Evolutionary conservation across 2,329 filamentous ascomycete genomes (phyloP).

Genomic region (Pseudogymnoascus pannorum): DNA sequence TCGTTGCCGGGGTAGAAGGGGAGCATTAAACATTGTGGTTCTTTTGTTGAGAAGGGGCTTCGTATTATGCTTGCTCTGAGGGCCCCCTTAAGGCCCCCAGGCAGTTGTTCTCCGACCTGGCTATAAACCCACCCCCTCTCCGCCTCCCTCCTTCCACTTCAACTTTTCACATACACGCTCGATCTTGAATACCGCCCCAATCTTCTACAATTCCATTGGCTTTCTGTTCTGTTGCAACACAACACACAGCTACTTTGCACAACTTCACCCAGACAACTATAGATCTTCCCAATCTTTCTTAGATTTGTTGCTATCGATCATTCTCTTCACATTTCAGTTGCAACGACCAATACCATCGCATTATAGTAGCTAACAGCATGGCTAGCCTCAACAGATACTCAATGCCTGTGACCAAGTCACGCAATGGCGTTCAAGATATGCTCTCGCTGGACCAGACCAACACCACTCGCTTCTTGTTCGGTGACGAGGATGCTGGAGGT

Average conservation of each 20-base stretch:
- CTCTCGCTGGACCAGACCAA: constrained; percentile 71
- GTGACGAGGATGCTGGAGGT: constrained; percentile 57
- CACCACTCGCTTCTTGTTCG: constrained; percentile 78
- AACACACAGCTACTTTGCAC: neutral
- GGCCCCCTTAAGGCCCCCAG: neutral
- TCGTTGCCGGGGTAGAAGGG: neutral
- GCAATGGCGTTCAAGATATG: constrained; percentile 59
- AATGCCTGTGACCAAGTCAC: constrained; percentile 74
- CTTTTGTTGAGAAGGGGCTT: neutral
- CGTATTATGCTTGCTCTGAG: neutral
- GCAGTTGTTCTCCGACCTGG: neutral
- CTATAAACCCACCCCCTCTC: neutral
- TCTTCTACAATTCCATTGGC: constrained; percentile 17
- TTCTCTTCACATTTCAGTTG: constrained; percentile 11
- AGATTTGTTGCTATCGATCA: constrained; percentile 8
- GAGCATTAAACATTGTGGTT: neutral
- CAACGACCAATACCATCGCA: constrained; percentile 12
- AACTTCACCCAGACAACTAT: neutral
- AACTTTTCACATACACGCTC: constrained; percentile 6
- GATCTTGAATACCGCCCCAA: neutral
- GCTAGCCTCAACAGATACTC: constrained; percentile 80
- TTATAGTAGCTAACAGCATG: constrained; percentile 17
- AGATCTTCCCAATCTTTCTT: constrained; percentile 8
- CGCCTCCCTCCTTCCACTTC: neutral
- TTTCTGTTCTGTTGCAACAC: neutral